Evolutionary conservation across 106 monocot genomes (phyloP).

Genomic region (Acorus gramineus): DNA sequence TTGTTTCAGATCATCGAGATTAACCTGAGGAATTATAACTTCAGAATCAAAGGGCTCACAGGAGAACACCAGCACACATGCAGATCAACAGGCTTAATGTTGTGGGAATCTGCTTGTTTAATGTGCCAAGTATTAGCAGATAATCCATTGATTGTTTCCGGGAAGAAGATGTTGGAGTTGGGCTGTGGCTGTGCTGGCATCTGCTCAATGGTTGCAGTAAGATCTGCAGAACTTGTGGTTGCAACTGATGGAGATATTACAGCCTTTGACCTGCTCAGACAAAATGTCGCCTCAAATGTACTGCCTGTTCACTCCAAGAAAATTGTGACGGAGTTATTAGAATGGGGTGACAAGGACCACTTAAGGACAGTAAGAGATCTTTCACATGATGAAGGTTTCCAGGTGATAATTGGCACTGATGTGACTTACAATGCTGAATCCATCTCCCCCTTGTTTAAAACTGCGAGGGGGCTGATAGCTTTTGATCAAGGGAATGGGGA

Average conservation of each 20-base stretch:
- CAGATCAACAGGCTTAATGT: constrained; percentile 85
- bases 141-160: constrained; percentile 56
- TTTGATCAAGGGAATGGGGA: constrained; percentile 6
- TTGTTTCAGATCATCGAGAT: constrained; percentile 39
- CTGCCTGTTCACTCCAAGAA: constrained; percentile 26
- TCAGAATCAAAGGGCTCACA: constrained; percentile 51
- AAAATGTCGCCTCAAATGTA: constrained; percentile 50
- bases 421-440: constrained; percentile 67
- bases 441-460: constrained; percentile 65
- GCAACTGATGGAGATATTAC: constrained; percentile 76
- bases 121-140: constrained; percentile 64
- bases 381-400: constrained; percentile 29
- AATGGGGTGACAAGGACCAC: constrained; percentile 68
- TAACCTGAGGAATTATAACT: constrained; percentile 32
- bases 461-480: constrained; percentile 51
- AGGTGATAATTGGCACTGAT: constrained; percentile 84
- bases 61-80: constrained; percentile 89
- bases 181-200: constrained; percentile 89
- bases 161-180: constrained; percentile 69
- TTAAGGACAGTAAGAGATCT: constrained; percentile 29
- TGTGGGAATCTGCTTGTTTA: constrained; percentile 86
- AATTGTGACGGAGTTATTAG: constrained; percentile 36
- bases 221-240: constrained; percentile 53
- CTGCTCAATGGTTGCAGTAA: constrained; percentile 79
- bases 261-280: constrained; percentile 51